Base-by-base conservation (phyloP, 2,329 filamentous ascomycete genomes). In the Microdochium nivale region DNA sequence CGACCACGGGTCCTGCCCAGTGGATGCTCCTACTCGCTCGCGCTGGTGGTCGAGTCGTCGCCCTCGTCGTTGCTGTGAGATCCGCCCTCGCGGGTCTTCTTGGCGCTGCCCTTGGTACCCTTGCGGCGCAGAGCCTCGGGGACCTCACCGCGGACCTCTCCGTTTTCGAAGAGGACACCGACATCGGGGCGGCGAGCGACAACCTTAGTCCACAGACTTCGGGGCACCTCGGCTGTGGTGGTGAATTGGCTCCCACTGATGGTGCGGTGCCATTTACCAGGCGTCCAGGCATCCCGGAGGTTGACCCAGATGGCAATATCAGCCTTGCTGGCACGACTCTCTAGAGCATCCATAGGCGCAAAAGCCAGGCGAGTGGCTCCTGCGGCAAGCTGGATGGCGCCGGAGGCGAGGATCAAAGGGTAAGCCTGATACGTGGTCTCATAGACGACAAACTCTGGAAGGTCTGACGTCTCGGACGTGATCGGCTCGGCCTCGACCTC, bases 391-490 rank as follows among this genome's bases (percentile, higher is more conserved):
- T 67, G 67, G 58, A 74, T 72, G 49, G 61, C 62, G 13, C 68
- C 69, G 3, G 64, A 66, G 5, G 68, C 65, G 14, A 73, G 59
- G 43, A 74, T 68, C 21, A 72, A 65, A 1, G 70, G 69, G 57
- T 74, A 74, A 49, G 69, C 68, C 51, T 71, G 63, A 61, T 73
- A 74, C 2, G 71, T 70, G 8, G 70, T 73, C 59, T 73, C 70
- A 59, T 72, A 73, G 51, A 73, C 65, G 54, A 72, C 61, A 43
- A 71, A 66, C 44, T 71, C 68, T 10, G 71, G 71, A 4, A 73
- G 62, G 49, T 71, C 60, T 25, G 56, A 55, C 16, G 60, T 62
- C 46, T 65, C 62, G 40, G 62, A 57, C 5, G 60, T 66, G 37
- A 67, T 54, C 47, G 62, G 60, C 50, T 61, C 65, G 33, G 65